Evolutionary conservation across 1,284 basidiomycete genomes (phyloP).

Genomic region (Pascua guehoae): DNA sequence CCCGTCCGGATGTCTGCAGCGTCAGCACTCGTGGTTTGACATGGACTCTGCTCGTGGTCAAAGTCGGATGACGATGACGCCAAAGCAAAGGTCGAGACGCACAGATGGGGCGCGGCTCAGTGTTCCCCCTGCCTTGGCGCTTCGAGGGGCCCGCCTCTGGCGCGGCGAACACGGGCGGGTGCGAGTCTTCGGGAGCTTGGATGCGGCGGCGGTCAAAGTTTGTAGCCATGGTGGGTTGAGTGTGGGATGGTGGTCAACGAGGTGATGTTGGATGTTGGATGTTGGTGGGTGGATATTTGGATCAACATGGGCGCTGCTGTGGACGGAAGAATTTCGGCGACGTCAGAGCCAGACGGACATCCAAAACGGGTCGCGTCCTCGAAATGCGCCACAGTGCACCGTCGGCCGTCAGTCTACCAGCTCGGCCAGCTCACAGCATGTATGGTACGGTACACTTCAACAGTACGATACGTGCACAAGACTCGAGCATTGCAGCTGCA

Average conservation of each 20-base stretch:
- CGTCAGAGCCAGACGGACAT: no score
- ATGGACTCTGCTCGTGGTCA: conserved; percentile 1
- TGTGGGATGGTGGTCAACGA: background rate
- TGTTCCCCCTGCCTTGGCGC: conserved; percentile 54
- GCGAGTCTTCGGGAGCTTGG: conserved; percentile 80
- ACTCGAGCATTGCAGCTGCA: background rate
- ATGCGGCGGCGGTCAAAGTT: conserved; percentile 77
- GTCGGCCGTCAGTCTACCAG: no score
- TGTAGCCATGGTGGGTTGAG: conserved; percentile 22
- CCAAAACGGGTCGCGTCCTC: no score
- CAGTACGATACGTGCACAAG: conserved; percentile 2
- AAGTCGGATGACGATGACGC: background rate
- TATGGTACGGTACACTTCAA: no score
- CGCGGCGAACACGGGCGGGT: conserved; percentile 58
- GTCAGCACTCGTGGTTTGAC: conserved; percentile 7
- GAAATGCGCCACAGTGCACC: no score
- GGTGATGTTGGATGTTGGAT: background rate
- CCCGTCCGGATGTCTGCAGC: conserved; percentile 79
- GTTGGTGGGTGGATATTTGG: background rate
- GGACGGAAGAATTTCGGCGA: no score
- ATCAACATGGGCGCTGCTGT: background rate
- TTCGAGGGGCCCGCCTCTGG: conserved; percentile 33
- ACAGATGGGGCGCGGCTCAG: conserved; percentile 81
- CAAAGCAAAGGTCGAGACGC: conserved; percentile 46
- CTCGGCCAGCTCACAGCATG: background rate